Base-by-base conservation (phyloP, 768 basidiomycete genomes). In the Asterophora lycoperdoides region DNA sequence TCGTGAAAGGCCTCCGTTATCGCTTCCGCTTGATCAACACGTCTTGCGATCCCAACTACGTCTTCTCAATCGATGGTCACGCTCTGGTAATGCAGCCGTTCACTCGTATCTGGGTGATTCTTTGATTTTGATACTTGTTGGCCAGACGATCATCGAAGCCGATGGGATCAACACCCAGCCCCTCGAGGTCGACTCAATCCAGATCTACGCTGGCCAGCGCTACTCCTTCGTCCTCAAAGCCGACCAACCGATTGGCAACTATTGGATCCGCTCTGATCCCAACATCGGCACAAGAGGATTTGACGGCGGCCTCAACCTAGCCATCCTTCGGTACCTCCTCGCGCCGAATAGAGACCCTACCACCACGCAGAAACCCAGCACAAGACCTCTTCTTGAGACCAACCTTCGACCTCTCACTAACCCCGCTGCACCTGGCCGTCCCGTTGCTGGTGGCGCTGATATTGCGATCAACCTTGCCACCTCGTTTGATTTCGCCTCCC, bases 21-120 rank as follows among this genome's bases (percentile, higher is more conserved):
- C 71, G 77, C 18, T 68, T 79, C 62, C 74, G 78, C 30, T 56
- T 79, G 29, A 61, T 79, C 1, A 64, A 62, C 19, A 71, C 75
- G 28, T 65, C 72, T 5, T 78, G 76, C 52, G 68, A 73, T 51
- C 67, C 74, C 1, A 66, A 69, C 39, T 40, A 26, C 20, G n/a
- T 8, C 3, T 40, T 40, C 19, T 40, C 39, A 13, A 23, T 40
- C 11, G 76, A 77, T 37, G 65, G 69, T 0, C 77, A 78, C 50
- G 60, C 48, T 19, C 37, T 76, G 23, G 23, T 23, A 23, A 23
- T 3, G 3, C 23, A 23, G 3, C 3, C 23, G 23, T 23, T 23
- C 23, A 23, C 23, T 3, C 23, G 3, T 6, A 23, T 6, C 3
- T 23, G 23, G 3, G 23, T 6, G 23, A 3, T 23, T 6, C 6